Base-by-base conservation (phyloP, 2,329 filamentous ascomycete genomes). In the Xylariaceae sp. region DNA sequence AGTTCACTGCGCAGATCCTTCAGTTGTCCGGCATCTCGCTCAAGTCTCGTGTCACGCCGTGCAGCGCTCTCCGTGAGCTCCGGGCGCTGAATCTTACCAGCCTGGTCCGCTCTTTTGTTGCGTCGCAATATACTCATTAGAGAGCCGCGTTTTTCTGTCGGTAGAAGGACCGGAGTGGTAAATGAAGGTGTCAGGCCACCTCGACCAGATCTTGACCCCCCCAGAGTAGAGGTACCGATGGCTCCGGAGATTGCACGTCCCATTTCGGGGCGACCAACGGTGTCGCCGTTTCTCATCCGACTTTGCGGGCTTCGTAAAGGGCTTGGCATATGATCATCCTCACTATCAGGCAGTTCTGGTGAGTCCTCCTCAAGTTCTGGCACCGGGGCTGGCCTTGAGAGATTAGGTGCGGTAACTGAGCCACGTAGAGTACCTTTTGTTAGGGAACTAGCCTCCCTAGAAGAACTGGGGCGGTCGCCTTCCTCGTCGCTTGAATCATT, bases 401-500 rank as follows among this genome's bases (percentile, higher is more conserved):
- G 24, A 78, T 72, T 60, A 63, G 72, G 64, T 4, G 66, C 67
- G 18, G 66, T 66, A 8, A 69, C 57, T 13, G 69, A 65, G 11
- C 54, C 45, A 42, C 64, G 42, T 64, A 73, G 62, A 70, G 67
- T 46, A 62, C 70, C 59, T 60, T 70, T 49, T 63, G 67, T 39
- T 4, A 64, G 36, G 5, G 62, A 51, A 7, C 60, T 40, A 2
- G 43, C 21, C 18, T 55, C 51, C 13, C 71, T 37, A 64, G 73
- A 23, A 69, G 72, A 23, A 66, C 67, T 24, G 68, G 69, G 53
- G 64, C 62, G 55, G 15, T 75, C 67, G 11, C 77, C 76, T 15
- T 81, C 77, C 40, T 89, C 86, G 50, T 91, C 87, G 64, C 88
- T 91, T 1, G 88, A 91, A 63, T 91, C 86, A 1, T 77, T 83